A percentile compares a stretch with the other conserved stretches of the same genome.
These are phyloP conservation scores for Nicotiana otophora DNA, from an alignment of 257 asterid genomes.

Conservation along the genomic window DNA sequence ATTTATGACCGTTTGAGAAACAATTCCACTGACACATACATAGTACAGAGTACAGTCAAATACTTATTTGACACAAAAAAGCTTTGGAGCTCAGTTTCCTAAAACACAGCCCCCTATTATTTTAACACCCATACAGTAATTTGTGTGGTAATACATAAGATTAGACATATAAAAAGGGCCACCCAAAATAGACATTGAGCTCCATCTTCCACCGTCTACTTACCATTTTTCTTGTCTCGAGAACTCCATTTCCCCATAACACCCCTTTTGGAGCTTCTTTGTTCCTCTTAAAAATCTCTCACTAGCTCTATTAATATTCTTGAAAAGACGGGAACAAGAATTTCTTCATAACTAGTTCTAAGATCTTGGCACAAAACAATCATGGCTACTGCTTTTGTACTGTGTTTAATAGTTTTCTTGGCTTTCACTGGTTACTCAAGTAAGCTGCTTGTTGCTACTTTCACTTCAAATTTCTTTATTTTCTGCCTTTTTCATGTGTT, in stretches of 20 bases:
- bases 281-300: slow-evolving; percentile 16
- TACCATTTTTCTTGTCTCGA: slow-evolving; percentile 5
- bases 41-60: slow-evolving; percentile 9
- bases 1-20: slow-evolving; percentile 32
- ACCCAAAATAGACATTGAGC: slow-evolving; percentile 10
- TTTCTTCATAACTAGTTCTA: not conserved
- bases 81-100: slow-evolving; percentile 19
- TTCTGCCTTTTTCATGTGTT: not conserved
- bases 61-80: slow-evolving; percentile 17
- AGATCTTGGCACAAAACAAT: not conserved
- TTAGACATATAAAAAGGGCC: slow-evolving; percentile 13
- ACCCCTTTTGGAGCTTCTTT: not conserved
- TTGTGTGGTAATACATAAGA: not conserved
- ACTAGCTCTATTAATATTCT: not conserved
- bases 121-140: not conserved
- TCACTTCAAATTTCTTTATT: not conserved
- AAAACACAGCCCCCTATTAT: slow-evolving; percentile 16
- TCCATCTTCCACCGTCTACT: slow-evolving; percentile 1
- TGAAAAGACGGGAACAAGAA: not conserved
- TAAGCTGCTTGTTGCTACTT: slow-evolving; percentile 13
- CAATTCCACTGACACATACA: slow-evolving; percentile 7
- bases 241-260: slow-evolving; percentile 4
- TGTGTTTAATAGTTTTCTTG: slow-evolving; percentile 41
- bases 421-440: slow-evolving; percentile 44
- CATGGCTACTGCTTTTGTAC: slow-evolving; percentile 48